Percentiles rank a stretch among this genome's conserved stretches.
Evolutionary conservation across 331 rosid genomes (phyloP).

Genomic region (Pyracantha coccinea): DNA sequence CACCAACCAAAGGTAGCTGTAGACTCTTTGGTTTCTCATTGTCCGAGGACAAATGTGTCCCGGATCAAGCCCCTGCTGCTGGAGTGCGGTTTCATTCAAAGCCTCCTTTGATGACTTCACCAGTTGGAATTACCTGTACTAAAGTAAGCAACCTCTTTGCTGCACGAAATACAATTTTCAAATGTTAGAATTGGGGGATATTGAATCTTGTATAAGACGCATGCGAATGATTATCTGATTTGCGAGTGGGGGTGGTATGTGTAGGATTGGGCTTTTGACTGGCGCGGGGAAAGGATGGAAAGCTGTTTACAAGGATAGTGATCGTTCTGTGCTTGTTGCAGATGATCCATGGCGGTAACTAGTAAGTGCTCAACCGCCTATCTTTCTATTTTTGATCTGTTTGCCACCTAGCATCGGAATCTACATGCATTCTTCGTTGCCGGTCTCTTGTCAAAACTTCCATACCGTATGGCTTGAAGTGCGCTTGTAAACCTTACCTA

Average conservation of each 20-base stretch:
- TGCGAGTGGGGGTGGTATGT: constrained; percentile 8
- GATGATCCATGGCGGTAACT: constrained; percentile 8
- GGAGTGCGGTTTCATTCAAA: constrained; percentile 47
- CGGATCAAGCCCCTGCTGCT: constrained; percentile 37
- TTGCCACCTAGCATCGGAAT: neutral
- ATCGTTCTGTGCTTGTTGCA: neutral
- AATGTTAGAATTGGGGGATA: neutral
- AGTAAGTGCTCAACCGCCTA: neutral
- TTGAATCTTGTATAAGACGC: neutral
- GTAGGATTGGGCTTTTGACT: constrained; percentile 17
- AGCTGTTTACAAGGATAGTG: constrained; percentile 16
- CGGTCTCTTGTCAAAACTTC: neutral
- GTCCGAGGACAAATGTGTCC: constrained; percentile 45
- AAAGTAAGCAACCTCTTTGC: constrained; percentile 41
- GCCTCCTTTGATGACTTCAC: constrained; percentile 42
- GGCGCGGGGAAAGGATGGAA: constrained; percentile 21
- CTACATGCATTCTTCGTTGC: neutral
- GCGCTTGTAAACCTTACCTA: neutral
- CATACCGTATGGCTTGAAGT: neutral
- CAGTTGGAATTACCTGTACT: constrained; percentile 46
- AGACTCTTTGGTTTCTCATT: constrained; percentile 90
- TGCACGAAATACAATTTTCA: neutral
- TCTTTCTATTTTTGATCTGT: neutral
- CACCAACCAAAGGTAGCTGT: constrained; percentile 70
- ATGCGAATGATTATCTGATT: constrained; percentile 11